These are phyloP conservation scores for Yamadazyma diddensiae DNA, from an alignment of 1,139 yeast species.

Conservation along the genomic window DNA sequence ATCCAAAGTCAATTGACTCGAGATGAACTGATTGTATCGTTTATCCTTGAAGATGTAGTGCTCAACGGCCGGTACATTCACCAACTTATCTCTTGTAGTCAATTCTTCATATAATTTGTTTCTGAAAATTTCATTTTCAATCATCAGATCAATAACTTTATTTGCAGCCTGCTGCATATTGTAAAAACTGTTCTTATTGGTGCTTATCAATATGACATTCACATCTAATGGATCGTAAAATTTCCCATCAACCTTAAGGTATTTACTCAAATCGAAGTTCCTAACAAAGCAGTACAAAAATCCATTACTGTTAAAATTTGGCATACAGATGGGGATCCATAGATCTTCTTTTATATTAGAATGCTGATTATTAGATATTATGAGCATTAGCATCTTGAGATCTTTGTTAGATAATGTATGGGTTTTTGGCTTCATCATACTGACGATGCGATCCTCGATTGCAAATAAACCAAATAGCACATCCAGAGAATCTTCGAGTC, in stretches of 20 bases:
- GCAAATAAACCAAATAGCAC: slow-evolving; percentile 30
- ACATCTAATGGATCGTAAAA: slow-evolving; percentile 26
- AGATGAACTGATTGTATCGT: slow-evolving; percentile 38
- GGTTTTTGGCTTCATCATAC: slow-evolving; percentile 32
- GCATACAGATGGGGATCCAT: slow-evolving; percentile 93
- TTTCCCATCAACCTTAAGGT: slow-evolving; percentile 16
- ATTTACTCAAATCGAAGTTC: slow-evolving; percentile 39
- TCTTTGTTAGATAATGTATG: slow-evolving; percentile 34
- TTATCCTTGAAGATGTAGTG: slow-evolving; percentile 82
- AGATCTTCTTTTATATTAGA: slow-evolving; percentile 54
- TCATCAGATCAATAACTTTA: slow-evolving; percentile 45
- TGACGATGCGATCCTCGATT: slow-evolving; percentile 24
- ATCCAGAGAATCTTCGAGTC: slow-evolving; percentile 18
- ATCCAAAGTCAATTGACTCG: slow-evolving; percentile 26
- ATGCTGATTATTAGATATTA: slow-evolving; percentile 21
- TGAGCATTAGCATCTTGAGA: slow-evolving; percentile 27
- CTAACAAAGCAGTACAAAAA: slow-evolving; percentile 79
- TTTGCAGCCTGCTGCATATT: slow-evolving; percentile 63
- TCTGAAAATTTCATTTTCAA: slow-evolving; percentile 31
- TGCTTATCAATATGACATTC: slow-evolving; percentile 71
- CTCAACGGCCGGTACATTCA: slow-evolving; percentile 40
- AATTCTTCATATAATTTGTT: slow-evolving; percentile 36
- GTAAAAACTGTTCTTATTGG: slow-evolving; percentile 79
- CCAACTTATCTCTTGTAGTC: slow-evolving; percentile 15
- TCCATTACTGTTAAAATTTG: slow-evolving; percentile 85